Percentiles rank a stretch among this genome's conserved stretches.
These are phyloP conservation scores for Hansenula anomala DNA, from an alignment of 1,139 yeast species.

Conservation along the genomic window DNA sequence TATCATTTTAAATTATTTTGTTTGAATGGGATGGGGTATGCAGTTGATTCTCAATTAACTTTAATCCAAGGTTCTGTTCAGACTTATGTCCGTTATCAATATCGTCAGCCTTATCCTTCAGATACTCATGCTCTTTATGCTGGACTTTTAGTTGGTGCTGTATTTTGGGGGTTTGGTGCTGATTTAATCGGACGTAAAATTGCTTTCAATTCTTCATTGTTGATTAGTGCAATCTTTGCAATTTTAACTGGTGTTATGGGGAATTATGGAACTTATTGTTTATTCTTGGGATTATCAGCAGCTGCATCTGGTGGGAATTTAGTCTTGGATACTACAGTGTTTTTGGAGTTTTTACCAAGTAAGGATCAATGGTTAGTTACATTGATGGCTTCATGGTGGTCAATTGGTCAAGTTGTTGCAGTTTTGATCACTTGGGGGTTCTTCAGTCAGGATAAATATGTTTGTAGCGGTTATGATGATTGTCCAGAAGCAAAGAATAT, in stretches of 20 bases:
- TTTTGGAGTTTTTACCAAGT: conserved; percentile 44
- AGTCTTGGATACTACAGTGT: conserved; percentile 45
- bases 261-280: conserved; percentile 34
- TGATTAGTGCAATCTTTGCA: conserved; percentile 42
- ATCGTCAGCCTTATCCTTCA: conserved; percentile 29
- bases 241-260: conserved; percentile 43
- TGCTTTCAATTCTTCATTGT: conserved; percentile 44
- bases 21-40: conserved; percentile 59
- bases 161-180: conserved; percentile 48
- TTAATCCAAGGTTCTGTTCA: conserved; percentile 41
- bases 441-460: conserved; percentile 11
- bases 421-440: conserved; percentile 44
- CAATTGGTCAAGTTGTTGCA: conserved; percentile 48
- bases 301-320: conserved; percentile 50
- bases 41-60: conserved; percentile 55
- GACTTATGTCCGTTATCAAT: conserved; percentile 37
- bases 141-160: conserved; percentile 45
- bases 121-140: conserved; percentile 28
- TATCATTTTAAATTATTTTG: conserved; percentile 40
- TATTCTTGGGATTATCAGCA: conserved; percentile 35
- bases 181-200: conserved; percentile 48
- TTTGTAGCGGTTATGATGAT: conserved; percentile 18
- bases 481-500: conserved; percentile 39
- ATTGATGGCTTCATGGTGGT: conserved; percentile 49
- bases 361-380: conserved; percentile 45